Evolutionary conservation across 2,329 filamentous ascomycete species (phyloP), one percentile per base, ranked within the genome.

Genomic region (Diaporthe australafricana): DNA sequence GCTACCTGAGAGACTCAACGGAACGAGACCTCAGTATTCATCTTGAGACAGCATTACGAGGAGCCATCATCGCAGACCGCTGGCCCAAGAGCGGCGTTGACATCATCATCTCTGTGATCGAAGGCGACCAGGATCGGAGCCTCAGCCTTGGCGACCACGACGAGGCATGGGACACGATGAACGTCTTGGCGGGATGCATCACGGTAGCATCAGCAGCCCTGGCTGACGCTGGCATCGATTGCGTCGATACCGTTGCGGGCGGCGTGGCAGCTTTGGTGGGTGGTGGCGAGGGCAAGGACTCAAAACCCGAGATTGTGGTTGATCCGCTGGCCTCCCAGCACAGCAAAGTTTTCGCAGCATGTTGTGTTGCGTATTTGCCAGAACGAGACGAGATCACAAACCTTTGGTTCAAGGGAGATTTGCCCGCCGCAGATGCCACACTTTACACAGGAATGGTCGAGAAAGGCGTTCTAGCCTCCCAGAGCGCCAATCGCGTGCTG

Each of bases 81-180:
- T 99, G 96, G 94, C 96, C 96, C n/a, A 99, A 99, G 86, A 98
- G 94, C 80, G 95, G 94, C 55, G 92, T 98, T n/a, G 96, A 99
- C 80, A 92, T 99, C 50, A 92, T 98, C 22, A 91, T 99, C 62
- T 98, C 95, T 0, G 91, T 99, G 62, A 86, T 99, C 22, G 96
- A 99, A 83, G 96, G 94, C 3, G 96, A 98, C 79, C 94, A 98
- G 80, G 93, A 96, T 83, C 88, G 80, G 80, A 88, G 81, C 80
- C 81, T 81, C 57, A 83, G 83, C 3, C 79, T 84, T 38, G 83
- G 84, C 30, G 82, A 84, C 76, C 86, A 84, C 11, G 88, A 90
- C 72, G 90, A 91, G 74, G 90, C 93, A 17, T 97, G 94, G 92
- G 94, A 95, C 12, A 89, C 93, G 83, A 96, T 98, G 94, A 96